These are phyloP conservation scores for Naematelia aurantialba DNA, from an alignment of 768 basidiomycete genomes.

Conservation along the genomic window DNA sequence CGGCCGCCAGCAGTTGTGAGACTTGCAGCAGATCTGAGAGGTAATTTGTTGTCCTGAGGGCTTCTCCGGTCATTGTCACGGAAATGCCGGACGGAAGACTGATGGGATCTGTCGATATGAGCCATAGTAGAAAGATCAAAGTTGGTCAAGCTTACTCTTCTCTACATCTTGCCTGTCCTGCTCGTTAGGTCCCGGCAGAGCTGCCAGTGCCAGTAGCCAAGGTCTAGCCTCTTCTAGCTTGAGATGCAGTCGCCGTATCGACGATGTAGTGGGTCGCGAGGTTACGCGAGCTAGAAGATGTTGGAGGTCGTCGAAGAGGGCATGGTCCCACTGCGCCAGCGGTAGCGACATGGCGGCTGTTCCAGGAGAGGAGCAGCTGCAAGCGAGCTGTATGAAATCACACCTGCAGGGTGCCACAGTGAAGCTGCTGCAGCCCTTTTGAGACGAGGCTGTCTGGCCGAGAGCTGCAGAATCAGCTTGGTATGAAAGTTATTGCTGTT, in stretches of 20 bases:
- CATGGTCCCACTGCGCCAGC: conserved; percentile 31
- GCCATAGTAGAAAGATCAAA: neutral
- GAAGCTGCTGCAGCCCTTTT: too few relatives aligned
- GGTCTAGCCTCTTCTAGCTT: conserved; percentile 38
- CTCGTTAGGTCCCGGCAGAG: conserved; percentile 29
- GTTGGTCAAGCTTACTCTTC: conserved; percentile 24
- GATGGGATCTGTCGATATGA: conserved; percentile 9
- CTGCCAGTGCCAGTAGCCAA: conserved; percentile 31
- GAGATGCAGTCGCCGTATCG: conserved; percentile 22
- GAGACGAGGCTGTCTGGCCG: too few relatives aligned
- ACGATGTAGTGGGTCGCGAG: conserved; percentile 33
- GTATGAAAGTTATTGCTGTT: too few relatives aligned
- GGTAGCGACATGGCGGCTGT: conserved; percentile 5
- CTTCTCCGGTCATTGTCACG: conserved; percentile 27
- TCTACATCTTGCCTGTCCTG: conserved; percentile 34
- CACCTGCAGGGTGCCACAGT: too few relatives aligned
- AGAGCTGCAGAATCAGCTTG: too few relatives aligned
- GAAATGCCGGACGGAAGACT: conserved; percentile 24
- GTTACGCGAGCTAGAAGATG: conserved; percentile 30
- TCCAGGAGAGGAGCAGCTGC: neutral
- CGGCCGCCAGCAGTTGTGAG: conserved; percentile 37
- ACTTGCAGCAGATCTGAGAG: conserved; percentile 30
- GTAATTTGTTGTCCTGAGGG: conserved; percentile 21
- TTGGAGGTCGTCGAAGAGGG: conserved; percentile 39
- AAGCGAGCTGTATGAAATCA: too few relatives aligned